These are phyloP conservation scores for Diaporthe batatas DNA, from an alignment of 2,329 filamentous ascomycete species.

Conservation along the genomic window DNA sequence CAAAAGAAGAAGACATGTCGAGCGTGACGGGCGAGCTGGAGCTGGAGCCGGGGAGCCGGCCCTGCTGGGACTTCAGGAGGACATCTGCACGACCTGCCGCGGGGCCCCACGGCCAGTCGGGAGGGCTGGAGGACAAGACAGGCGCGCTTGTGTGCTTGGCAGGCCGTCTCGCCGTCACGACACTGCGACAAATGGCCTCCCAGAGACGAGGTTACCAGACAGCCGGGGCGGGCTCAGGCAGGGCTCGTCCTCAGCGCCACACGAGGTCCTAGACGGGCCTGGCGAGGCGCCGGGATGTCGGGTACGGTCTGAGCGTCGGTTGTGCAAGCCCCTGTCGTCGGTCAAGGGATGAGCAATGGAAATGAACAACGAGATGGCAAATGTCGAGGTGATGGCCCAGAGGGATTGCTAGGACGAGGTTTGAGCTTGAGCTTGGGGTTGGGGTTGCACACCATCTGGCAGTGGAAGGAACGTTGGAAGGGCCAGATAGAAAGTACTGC, in stretches of 20 bases:
- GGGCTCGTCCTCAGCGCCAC: no score
- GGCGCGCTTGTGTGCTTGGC: slow-evolving; percentile 10
- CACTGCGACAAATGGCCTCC: neutral
- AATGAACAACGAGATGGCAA: neutral
- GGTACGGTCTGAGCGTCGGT: slow-evolving; percentile 24
- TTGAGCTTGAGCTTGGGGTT: neutral
- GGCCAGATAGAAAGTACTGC: neutral
- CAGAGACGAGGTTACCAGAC: slow-evolving; percentile 22
- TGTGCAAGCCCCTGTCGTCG: neutral
- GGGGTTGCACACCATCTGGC: no score
- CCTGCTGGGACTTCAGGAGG: slow-evolving; percentile 14
- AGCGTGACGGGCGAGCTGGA: neutral
- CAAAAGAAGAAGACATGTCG: neutral
- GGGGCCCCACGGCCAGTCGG: slow-evolving; percentile 1
- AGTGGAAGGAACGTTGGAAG: neutral
- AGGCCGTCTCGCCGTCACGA: slow-evolving; percentile 13
- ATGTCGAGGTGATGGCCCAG: neutral
- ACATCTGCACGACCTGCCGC: neutral
- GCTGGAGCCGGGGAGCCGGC: slow-evolving; percentile 22
- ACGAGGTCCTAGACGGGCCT: no score
- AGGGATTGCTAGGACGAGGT: neutral
- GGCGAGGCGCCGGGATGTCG: slow-evolving; percentile 32
- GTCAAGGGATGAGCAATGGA: neutral
- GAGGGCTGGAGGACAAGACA: neutral
- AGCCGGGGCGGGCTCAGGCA: slow-evolving; percentile 13